Base-by-base conservation (phyloP, 768 basidiomycete genomes). In the Ephemerocybe angulata region DNA sequence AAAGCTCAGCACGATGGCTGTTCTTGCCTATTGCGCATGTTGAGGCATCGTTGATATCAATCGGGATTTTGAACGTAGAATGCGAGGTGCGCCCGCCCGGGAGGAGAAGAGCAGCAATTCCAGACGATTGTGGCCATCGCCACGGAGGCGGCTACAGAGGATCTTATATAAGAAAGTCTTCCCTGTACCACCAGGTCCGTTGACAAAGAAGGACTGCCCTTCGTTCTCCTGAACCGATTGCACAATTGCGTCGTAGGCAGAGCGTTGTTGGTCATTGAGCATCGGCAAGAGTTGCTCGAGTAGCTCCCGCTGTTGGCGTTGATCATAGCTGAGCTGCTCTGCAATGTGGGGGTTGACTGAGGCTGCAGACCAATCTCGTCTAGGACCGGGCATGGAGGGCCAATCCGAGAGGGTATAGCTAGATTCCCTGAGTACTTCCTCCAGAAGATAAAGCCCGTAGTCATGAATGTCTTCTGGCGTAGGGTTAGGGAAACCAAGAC, bases 31-130 rank as follows among this genome's bases (percentile, higher is more conserved):
- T 70, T 10, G 21, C 54, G 60, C 76, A 79, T 1, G 55, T 37
- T 6, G 69, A 70, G 2, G 55, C 27, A n/a, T 37, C 50, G 19
- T 37, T 21, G 6, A 68, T 49, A 35, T 48, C 54, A 5, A 80
- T 67, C 0, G 78, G 80, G 38, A 80, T 77, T 53, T 77, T 75
- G 66, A 82, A 81, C 7, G 57, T 60, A 0, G 76, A 80, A 57
- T 83, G 76, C 0, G 77, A 67, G 22, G 81, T 83, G 2, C 70
- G 62, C 1, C 79, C 80, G 40, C 75, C 72, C 8, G 49, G 54
- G 1, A 51, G 53, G 1, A 81, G 61, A 0, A 82, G 65, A 11
- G 80, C 62, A 1, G 79, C 65, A 51, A 82, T 75, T 0, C 79
- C 78, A 38, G 79, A 79, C 1, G 80, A 82, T 10, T 69, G 19